phyloP scores from a whole-genome alignment of 768 basidiomycete species.

The Tylopilus subfusipes region DNA sequence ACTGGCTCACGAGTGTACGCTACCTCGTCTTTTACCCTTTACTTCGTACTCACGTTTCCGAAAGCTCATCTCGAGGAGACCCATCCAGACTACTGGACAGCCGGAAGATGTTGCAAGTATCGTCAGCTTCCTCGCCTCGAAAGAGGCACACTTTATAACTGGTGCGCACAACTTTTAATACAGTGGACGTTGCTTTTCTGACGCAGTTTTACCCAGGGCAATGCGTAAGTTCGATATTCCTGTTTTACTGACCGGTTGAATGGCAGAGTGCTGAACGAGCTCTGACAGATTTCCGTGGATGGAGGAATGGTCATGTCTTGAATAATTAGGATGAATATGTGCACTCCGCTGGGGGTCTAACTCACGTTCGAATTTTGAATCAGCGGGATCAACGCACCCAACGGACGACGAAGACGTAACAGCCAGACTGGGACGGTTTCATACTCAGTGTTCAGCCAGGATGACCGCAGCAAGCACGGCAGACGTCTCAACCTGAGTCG shows the following conservation, averaged over 20 bases:
- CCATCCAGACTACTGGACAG: slow-evolving; percentile 12
- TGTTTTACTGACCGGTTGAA: not conserved
- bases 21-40: not conserved
- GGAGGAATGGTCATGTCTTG: not conserved
- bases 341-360: too few relatives aligned
- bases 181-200: not conserved
- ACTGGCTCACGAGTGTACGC: not conserved
- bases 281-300: not conserved
- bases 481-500: too few relatives aligned
- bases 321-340: not conserved
- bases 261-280: not conserved
- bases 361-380: too few relatives aligned
- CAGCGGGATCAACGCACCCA: too few relatives aligned
- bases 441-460: too few relatives aligned
- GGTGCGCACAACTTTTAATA: slow-evolving; percentile 13
- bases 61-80: not conserved
- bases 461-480: too few relatives aligned
- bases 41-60: not conserved
- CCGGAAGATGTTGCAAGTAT: slow-evolving; percentile 32
- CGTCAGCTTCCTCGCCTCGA: slow-evolving; percentile 34
- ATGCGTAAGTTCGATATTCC: not conserved
- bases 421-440: too few relatives aligned
- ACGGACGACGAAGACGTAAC: too few relatives aligned
- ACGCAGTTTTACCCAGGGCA: not conserved
- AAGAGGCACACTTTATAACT: slow-evolving; percentile 34